Evolutionary conservation across 2,329 filamentous ascomycete genomes (phyloP), one percentile per base, ranked within the genome.

Genomic region (Stagonosporopsis chrysanthemi): DNA sequence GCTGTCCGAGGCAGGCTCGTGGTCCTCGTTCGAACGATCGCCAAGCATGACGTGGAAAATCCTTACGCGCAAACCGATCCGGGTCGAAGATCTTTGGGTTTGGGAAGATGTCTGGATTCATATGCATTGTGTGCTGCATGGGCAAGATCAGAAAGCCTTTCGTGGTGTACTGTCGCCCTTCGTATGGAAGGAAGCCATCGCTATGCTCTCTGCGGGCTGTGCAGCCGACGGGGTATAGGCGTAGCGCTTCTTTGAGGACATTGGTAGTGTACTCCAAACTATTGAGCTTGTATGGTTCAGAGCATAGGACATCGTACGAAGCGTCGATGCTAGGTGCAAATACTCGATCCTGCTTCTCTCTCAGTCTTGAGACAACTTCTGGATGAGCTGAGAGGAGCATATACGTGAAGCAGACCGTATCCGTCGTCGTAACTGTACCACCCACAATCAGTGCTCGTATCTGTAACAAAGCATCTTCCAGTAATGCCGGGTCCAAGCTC

Each of bases 1-100:
- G 81, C 67, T 86, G 82, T 1, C 84, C 84, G n/a, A 86, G 79
- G 63, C 85, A 88, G 48, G 81, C 82, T 12, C 85, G 71, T 2
- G 80, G 77, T 0, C 85, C 85, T 52, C 80, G 77, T 62, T 83
- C 82, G 67, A 88, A 88, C 0, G 82, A 77, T 8, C 84, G 78
- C 78, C 79, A 87, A 0, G 83, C 82, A 52, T 80, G 78, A 46
- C 80, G 78, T 43, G 19, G 75, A 67, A 64, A 78, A 68, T 63
- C 77, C 55, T 70, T 61, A 31, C 82, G 79, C 22, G 75, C 49
- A 28, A 71, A 79, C 1, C 72, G 71, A 31, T 78, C 71, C 0
- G 78, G 73, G 40, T 72, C 68, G 52, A 73, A 75, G 6, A 53
- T 49, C 54, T 29, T 61, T 59, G 45, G 52, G 47, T 68, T 75